These are phyloP conservation scores for Termitomyces sp. DNA, from an alignment of 1,284 basidiomycete genomes.

Conservation along the genomic window DNA sequence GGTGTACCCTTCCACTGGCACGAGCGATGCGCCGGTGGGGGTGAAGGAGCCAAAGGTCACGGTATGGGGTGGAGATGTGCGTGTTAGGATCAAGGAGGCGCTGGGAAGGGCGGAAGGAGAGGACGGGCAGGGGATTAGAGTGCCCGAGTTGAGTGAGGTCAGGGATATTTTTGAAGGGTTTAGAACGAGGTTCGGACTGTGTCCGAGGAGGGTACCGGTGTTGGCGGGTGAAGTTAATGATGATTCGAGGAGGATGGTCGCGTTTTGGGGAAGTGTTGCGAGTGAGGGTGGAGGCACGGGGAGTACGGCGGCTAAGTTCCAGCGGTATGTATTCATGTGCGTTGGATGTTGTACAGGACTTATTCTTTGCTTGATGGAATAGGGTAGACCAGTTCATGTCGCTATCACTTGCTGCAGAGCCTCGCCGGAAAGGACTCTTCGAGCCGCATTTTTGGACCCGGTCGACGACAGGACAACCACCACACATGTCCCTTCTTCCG, in stretches of 20 bases:
- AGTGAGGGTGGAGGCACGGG: slow-evolving; percentile 38
- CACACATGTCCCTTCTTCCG: slow-evolving; percentile 55
- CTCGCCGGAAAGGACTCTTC: slow-evolving; percentile 63
- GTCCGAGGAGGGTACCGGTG: slow-evolving; percentile 37
- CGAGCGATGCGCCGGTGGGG: slow-evolving; percentile 29
- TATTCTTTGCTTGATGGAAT: not conserved
- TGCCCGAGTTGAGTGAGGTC: slow-evolving; percentile 38
- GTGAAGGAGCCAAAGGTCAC: slow-evolving; percentile 47
- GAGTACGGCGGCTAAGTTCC: slow-evolving; percentile 52
- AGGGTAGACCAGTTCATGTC: slow-evolving; percentile 79
- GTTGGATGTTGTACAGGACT: slow-evolving; percentile 4
- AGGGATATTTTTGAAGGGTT: slow-evolving; percentile 49
- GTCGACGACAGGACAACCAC: slow-evolving; percentile 32
- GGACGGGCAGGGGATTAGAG: slow-evolving; percentile 30
- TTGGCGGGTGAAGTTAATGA: slow-evolving; percentile 37
- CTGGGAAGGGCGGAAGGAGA: slow-evolving; percentile 36
- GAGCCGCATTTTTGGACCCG: slow-evolving; percentile 71
- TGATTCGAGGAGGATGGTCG: slow-evolving; percentile 46
- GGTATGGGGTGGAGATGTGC: slow-evolving; percentile 63
- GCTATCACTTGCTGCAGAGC: slow-evolving; percentile 69
- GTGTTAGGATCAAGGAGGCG: slow-evolving; percentile 35
- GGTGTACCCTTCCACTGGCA: slow-evolving; percentile 43
- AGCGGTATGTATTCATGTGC: slow-evolving; percentile 41
- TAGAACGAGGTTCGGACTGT: slow-evolving; percentile 46
- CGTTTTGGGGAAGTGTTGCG: slow-evolving; percentile 49